Evolutionary conservation across 768 basidiomycete genomes (phyloP), one percentile per base, ranked within the genome.

Genomic region (Lyophyllum semitale): DNA sequence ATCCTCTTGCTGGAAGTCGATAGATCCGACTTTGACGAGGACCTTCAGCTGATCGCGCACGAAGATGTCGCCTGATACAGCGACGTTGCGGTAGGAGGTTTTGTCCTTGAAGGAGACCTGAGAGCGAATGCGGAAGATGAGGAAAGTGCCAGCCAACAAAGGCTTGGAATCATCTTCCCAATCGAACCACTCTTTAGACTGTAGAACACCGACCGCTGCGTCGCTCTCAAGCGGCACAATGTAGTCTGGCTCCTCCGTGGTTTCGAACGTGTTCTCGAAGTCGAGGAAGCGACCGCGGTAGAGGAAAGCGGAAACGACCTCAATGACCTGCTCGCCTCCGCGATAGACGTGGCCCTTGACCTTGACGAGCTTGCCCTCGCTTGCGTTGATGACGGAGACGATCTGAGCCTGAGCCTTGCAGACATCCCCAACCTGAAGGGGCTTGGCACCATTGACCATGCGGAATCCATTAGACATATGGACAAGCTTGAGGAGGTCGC

Each of bases 401-500:
- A 99, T 94, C 51, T 81, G 83, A 54, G 95, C 95, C 63, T 94
- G 88, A 3, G 95, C 89, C 44, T 87, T 87, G 78, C 96, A 98
- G 40, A 89, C 79, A 62, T 98, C 95, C 20, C 94, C 95, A 40
- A 84, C 94, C 61, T 83, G 74, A 44, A 98, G 82, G 26, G 89
- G 83, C 53, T 77, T 82, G 22, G 88, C 84, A 44, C 89, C 93
- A 23, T 90, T 82, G 58, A 96, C 75, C 69, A 95, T 83, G 51
- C 86, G 87, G 87, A 99, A 99, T 41, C 94, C 95, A 68, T 99
- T 99, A 8, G 95, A 95, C 15, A 99, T 84, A 68, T 99, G 97
- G 43, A 98, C 96, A 30, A 98, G 88, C 71, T 94, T 95, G 63
- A 98, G 79, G 15, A 98, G 75, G 70, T 99, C 96, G 1, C 96